Evolutionary conservation across 179 eudicot species (phyloP).

Genomic region (Pouteria campechiana): DNA sequence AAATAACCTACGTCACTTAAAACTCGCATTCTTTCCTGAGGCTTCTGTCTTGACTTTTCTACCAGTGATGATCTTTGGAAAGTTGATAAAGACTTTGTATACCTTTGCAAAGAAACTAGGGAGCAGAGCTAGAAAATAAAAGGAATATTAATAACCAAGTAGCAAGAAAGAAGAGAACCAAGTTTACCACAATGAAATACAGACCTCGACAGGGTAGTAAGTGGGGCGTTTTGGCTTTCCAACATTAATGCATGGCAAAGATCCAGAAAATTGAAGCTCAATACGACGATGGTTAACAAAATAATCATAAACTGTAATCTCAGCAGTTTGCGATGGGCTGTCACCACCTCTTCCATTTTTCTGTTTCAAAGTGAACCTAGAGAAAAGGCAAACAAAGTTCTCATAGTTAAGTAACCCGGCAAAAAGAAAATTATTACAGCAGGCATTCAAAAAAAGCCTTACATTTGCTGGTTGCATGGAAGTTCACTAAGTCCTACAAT

Average conservation of each 20-base stretch:
- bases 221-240: conserved; percentile 85
- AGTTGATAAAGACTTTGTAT: conserved; percentile 56
- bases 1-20: conserved; percentile 40
- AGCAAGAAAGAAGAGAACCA: conserved; percentile 1
- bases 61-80: conserved; percentile 67
- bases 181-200: background rate
- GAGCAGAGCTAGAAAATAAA: conserved; percentile 40
- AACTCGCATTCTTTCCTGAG: conserved; percentile 69
- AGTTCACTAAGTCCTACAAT: conserved; percentile 60
- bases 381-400: background rate
- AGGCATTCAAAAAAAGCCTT: conserved; percentile 4
- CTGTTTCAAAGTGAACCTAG: conserved; percentile 66
- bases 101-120: conserved; percentile 70
- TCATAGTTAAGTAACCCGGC: background rate
- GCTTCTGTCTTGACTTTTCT: conserved; percentile 87
- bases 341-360: conserved; percentile 27
- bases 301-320: conserved; percentile 69
- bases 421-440: background rate
- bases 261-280: conserved; percentile 55
- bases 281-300: conserved; percentile 57
- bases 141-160: background rate
- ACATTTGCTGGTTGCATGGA: conserved; percentile 64
- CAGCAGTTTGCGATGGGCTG: conserved; percentile 37
- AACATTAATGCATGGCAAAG: conserved; percentile 76
- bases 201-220: conserved; percentile 69